Percentiles rank a stretch among this genome's conserved stretches.
phyloP scores from a whole-genome alignment of 306 rosid species.

The Glycine latifolia region DNA sequence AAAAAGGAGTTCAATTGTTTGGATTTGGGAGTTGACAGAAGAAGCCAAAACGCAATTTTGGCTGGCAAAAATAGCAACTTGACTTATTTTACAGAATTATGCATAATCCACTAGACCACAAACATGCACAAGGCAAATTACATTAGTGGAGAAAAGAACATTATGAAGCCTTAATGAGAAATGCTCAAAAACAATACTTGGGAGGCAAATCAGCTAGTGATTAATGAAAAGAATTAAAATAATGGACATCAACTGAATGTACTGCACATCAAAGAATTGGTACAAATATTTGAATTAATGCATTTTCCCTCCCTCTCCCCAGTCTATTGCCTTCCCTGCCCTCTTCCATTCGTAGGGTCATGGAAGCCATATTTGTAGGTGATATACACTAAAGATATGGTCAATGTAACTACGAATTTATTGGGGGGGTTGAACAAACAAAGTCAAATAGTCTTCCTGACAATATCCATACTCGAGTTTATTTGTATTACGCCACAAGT shows the following conservation, averaged over 20 bases:
- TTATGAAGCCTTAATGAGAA: neutral
- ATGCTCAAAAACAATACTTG: slow-evolving; percentile 25
- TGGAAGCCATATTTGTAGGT: slow-evolving; percentile 2
- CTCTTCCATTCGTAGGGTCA: slow-evolving; percentile 19
- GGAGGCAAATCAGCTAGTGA: slow-evolving; percentile 1
- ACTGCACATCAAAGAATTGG: slow-evolving; percentile 31
- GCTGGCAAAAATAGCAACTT: slow-evolving; percentile 18
- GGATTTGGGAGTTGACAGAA: slow-evolving; percentile 2
- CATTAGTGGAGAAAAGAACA: neutral
- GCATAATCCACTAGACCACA: slow-evolving; percentile 1
- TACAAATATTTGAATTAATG: neutral
- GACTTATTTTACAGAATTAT: neutral
- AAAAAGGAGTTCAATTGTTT: slow-evolving; percentile 40
- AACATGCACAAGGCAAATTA: slow-evolving; percentile 23
- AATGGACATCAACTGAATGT: slow-evolving; percentile 5
- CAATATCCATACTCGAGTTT: no score
- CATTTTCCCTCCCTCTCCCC: slow-evolving; percentile 10
- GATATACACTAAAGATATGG: slow-evolving; percentile 8
- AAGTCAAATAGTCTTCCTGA: no score
- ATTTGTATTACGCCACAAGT: no score
- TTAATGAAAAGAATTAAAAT: neutral
- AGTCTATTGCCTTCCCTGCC: neutral
- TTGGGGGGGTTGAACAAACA: no score
- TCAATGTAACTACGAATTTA: neutral
- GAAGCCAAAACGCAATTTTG: slow-evolving; percentile 28